Conservation (phyloP, 495 filamentous ascomycete species). For the Lepidopterella palustris region DNA sequence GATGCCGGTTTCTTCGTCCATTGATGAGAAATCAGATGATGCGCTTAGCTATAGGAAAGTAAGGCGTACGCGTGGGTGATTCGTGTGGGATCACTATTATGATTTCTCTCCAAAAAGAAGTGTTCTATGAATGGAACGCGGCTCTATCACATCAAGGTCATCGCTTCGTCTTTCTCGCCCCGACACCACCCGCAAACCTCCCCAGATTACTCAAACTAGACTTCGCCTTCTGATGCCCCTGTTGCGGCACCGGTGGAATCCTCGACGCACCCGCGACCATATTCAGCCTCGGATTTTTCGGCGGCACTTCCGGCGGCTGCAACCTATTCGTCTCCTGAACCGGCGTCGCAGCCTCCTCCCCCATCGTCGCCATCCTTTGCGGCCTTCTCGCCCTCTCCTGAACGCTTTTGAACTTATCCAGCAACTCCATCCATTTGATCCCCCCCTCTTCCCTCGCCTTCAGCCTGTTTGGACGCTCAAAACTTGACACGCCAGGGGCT, state of each 20-base stretch:
- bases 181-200: constrained; percentile 25
- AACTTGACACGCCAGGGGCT: constrained; percentile 37
- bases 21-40: constrained; percentile 18
- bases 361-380: constrained; percentile 35
- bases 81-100: neutral
- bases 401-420: constrained; percentile 90
- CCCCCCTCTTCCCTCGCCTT: constrained; percentile 77
- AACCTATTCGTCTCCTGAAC: constrained; percentile 25
- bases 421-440: constrained; percentile 85
- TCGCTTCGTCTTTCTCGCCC: constrained; percentile 24
- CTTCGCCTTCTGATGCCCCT: constrained; percentile 15
- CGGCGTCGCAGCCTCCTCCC: constrained; percentile 15
- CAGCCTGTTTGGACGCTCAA: constrained; percentile 74
- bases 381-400: constrained; percentile 69
- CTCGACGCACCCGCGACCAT: constrained; percentile 1
- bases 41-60: constrained; percentile 31
- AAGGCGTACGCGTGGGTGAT: constrained; percentile 30
- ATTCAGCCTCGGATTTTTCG: constrained; percentile 9
- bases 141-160: neutral
- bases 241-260: neutral
- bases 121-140: too few species aligned
- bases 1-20: neutral
- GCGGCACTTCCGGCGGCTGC: constrained; percentile 16
- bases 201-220: constrained; percentile 21
- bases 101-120: neutral